Evolutionary conservation across 106 monocot genomes (phyloP).

Genomic region (Hemerocallis citrina): DNA sequence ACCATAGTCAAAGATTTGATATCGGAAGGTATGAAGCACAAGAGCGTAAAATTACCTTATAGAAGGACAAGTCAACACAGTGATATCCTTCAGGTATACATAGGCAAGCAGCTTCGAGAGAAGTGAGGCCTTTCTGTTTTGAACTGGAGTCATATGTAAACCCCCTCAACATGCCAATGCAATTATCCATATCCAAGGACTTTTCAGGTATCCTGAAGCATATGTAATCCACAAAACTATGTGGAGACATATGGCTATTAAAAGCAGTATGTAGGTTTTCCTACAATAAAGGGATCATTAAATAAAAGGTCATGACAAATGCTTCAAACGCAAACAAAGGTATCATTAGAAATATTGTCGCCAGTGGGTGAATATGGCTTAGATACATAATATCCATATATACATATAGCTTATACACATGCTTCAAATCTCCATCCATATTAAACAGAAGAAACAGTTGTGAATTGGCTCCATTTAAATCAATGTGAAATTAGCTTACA

Average conservation of each 20-base stretch:
- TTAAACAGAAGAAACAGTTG: neutral
- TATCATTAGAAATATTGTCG: too few species aligned
- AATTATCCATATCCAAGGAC: conserved; percentile 38
- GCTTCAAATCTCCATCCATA: neutral
- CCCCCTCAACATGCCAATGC: conserved; percentile 64
- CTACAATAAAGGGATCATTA: conserved; percentile 20
- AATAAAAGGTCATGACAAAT: neutral
- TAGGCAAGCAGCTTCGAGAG: conserved; percentile 49
- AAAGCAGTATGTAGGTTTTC: conserved; percentile 15
- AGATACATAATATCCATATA: neutral
- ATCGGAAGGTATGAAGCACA: neutral
- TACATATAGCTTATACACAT: neutral
- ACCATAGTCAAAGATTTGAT: neutral
- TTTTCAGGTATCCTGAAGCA: conserved; percentile 75
- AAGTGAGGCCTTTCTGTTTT: conserved; percentile 4
- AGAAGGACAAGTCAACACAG: conserved; percentile 76
- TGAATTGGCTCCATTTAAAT: neutral
- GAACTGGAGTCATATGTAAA: conserved; percentile 23
- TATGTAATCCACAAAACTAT: conserved; percentile 46
- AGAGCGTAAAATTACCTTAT: conserved; percentile 49
- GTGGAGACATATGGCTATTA: conserved; percentile 1
- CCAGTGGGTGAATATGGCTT: neutral
- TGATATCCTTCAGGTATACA: conserved; percentile 55
- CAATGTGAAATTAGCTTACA: neutral
- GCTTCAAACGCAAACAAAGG: too few species aligned